These are phyloP conservation scores for Austropuccinia psidii DNA, from an alignment of 1,284 basidiomycete genomes.

Conservation along the genomic window DNA sequence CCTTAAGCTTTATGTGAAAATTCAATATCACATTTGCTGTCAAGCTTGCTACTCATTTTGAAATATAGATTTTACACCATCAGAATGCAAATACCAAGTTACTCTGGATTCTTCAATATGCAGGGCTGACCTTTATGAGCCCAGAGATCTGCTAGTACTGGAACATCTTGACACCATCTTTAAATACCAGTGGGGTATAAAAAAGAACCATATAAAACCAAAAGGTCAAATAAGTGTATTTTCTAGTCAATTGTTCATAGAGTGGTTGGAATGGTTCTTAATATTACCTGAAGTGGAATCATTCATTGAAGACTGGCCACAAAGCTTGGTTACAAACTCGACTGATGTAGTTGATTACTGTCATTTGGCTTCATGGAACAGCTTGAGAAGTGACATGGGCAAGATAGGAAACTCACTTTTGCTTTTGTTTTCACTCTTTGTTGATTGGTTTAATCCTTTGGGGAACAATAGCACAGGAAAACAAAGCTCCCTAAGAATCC, in stretches of 20 bases:
- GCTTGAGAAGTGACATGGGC: neutral
- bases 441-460: conserved; percentile 7
- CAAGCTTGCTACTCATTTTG: too few species aligned
- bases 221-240: neutral
- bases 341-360: neutral
- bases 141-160: too few species aligned
- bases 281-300: neutral
- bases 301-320: neutral
- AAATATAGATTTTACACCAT: too few species aligned
- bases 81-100: too few species aligned
- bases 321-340: neutral
- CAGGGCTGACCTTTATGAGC: too few species aligned
- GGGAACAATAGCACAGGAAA: neutral
- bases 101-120: too few species aligned
- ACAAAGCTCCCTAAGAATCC: neutral
- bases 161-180: too few species aligned
- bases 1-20: neutral
- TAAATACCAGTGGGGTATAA: too few species aligned
- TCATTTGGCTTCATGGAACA: neutral
- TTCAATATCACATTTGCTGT: too few species aligned
- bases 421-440: neutral
- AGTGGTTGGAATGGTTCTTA: conserved; percentile 4
- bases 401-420: neutral
- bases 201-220: neutral
- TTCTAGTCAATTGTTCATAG: neutral